Conservation (phyloP, 805 yeast species). For the Tetrapisispora arboricola region DNA sequence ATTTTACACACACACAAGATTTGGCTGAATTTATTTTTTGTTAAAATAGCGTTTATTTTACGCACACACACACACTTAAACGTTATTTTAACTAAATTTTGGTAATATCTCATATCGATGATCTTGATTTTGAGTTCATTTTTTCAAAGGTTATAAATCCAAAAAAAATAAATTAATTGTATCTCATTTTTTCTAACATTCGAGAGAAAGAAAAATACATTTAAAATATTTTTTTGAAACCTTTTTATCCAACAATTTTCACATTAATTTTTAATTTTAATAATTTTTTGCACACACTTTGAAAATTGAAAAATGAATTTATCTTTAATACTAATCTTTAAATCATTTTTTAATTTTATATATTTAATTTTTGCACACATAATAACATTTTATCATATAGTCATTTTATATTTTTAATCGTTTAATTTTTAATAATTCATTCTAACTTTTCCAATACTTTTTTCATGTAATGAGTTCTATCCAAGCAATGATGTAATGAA, state of each 20-base stretch:
- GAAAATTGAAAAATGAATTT: background rate
- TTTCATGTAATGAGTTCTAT: background rate
- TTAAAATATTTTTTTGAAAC: background rate
- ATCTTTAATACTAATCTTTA: background rate
- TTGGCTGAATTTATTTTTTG: background rate
- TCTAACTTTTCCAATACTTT: background rate
- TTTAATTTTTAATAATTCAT: slow-evolving; percentile 3
- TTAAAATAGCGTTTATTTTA: background rate
- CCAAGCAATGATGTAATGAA: too few relatives aligned
- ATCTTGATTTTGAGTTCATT: background rate
- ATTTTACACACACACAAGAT: slow-evolving; percentile 3
- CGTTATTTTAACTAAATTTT: background rate
- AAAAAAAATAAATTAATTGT: background rate
- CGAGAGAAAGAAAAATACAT: background rate
- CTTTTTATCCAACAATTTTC: slow-evolving; percentile 2
- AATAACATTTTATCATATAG: slow-evolving; percentile 5
- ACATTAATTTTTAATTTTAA: slow-evolving; percentile 1
- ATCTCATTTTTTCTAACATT: background rate
- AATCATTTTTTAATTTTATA: background rate
- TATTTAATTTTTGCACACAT: slow-evolving; percentile 4
- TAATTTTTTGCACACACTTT: background rate
- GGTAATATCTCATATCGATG: background rate
- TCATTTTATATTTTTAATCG: slow-evolving; percentile 6
- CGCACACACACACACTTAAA: slow-evolving; percentile 2
- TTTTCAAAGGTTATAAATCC: background rate